Conservation (phyloP, 331 rosid genomes). For the Pyracantha coccinea region DNA sequence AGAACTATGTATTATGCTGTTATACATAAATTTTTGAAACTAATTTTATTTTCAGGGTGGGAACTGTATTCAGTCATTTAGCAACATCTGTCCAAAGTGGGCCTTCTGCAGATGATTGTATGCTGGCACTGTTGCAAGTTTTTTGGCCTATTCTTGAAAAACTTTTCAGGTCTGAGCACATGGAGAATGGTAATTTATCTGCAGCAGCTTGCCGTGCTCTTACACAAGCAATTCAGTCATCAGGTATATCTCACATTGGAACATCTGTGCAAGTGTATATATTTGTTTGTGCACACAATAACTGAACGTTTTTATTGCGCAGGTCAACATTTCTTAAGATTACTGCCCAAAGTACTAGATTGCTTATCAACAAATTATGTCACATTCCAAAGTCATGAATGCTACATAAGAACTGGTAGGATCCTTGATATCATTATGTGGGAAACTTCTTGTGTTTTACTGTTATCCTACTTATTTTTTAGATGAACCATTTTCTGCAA, state of each 20-base stretch:
- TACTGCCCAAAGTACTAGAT: slow-evolving; percentile 76
- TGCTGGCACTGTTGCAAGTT: slow-evolving; percentile 54
- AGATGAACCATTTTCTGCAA: not conserved
- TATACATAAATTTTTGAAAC: slow-evolving; percentile 12
- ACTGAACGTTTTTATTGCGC: slow-evolving; percentile 22
- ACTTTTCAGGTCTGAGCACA: slow-evolving; percentile 71
- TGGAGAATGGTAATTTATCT: slow-evolving; percentile 84
- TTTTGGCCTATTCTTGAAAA: slow-evolving; percentile 95
- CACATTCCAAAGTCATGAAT: slow-evolving; percentile 83
- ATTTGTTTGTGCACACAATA: not conserved
- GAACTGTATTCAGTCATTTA: slow-evolving; percentile 88
- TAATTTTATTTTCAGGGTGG: slow-evolving; percentile 52
- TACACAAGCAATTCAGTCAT: slow-evolving; percentile 82
- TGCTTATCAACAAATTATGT: slow-evolving; percentile 76
- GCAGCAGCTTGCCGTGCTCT: slow-evolving; percentile 94
- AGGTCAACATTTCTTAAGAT: slow-evolving; percentile 77
- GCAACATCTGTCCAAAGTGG: slow-evolving; percentile 42
- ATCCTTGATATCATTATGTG: not conserved
- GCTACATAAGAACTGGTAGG: slow-evolving; percentile 91
- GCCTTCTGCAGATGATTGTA: slow-evolving; percentile 62
- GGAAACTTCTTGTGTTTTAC: not conserved
- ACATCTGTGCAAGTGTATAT: not conserved
- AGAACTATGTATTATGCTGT: slow-evolving; percentile 10
- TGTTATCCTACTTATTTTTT: not conserved
- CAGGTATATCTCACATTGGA: slow-evolving; percentile 39